Base-by-base conservation (phyloP, 768 basidiomycete species). In the Gelatoporia subvermispora region DNA sequence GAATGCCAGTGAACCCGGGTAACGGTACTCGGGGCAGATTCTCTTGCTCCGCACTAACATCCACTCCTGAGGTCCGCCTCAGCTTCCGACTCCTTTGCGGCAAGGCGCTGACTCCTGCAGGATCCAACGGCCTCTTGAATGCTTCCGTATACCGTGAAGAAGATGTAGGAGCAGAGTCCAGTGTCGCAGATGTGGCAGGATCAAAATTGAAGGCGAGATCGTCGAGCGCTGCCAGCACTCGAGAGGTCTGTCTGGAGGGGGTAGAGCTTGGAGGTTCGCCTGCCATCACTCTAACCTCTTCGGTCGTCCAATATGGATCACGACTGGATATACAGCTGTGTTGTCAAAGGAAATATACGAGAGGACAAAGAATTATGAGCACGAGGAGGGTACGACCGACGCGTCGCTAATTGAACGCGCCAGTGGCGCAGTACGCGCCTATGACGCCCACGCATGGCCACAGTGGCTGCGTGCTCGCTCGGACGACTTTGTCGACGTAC, bases 191-290 rank as follows among this genome's bases (percentile, higher is more conserved):
- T 1, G 39, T 43, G 2, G 46, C 23, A 20, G 50, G 28, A 31
- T 13, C 28, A 31, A 31, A 13, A 31, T 31, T 31, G 21, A 57
- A 41, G 9, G 47, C 36, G 13, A 54, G 54, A 34, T 53, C 52
- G 42, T 58, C 57, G 23, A 59, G 58, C 1, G 58, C 55, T 20
- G 58, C 58, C 8, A 59, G 58, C 3, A 59, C 39, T n/a, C 52
- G 52, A 4, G 55, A 56, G 10, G 45, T 50, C 3, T 51, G 45
- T 20, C 41, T 43, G 4, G 51, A 43, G 17, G 48, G n/a, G 8
- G 49, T 39, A 10, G 51, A 49, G 5, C 47, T 46, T 13, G 37
- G 45, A 7, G 51, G 17, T 24, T 5, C 28, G 13, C 13, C 28
- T 5, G 28, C 5, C 28, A 31, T 31, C n/a, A n/a, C n/a, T 48